A percentile compares a stretch with the other conserved stretches of the same genome.
Evolutionary conservation across 192 early-diverging fungal species (phyloP).

Genomic region (Phycomyces nitens): DNA sequence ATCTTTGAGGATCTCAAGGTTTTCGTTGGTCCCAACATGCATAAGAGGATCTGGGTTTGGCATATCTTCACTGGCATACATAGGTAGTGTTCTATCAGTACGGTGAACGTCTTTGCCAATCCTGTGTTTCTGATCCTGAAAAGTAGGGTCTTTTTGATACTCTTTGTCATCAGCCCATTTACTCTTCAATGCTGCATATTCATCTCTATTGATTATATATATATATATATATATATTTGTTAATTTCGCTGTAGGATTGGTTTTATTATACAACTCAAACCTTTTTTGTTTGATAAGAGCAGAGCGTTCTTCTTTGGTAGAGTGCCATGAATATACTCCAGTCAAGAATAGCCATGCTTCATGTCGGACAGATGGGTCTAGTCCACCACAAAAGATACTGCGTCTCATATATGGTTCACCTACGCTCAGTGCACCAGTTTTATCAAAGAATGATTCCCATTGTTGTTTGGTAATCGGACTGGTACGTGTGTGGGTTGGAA

Average conservation of each 20-base stretch:
- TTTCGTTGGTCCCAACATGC: slow-evolving; percentile 60
- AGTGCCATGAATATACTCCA: slow-evolving; percentile 80
- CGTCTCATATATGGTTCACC: slow-evolving; percentile 50
- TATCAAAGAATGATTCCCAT: slow-evolving; percentile 72
- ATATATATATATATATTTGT: no score
- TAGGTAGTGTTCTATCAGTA: slow-evolving; percentile 83
- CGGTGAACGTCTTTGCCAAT: slow-evolving; percentile 92
- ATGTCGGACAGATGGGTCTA: slow-evolving; percentile 74
- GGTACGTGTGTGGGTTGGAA: slow-evolving; percentile 46
- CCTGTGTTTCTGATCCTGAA: slow-evolving; percentile 70
- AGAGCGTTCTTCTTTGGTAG: slow-evolving; percentile 68
- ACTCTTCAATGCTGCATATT: slow-evolving; percentile 62
- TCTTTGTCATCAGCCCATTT: slow-evolving; percentile 61
- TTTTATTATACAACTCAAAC: slow-evolving; percentile 34
- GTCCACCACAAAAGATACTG: slow-evolving; percentile 70
- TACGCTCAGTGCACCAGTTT: slow-evolving; percentile 43
- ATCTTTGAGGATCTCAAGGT: slow-evolving; percentile 85
- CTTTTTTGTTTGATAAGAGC: slow-evolving; percentile 45
- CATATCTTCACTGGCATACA: slow-evolving; percentile 71
- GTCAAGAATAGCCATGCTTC: slow-evolving; percentile 91
- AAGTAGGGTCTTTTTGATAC: slow-evolving; percentile 51
- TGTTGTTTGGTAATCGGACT: slow-evolving; percentile 57
- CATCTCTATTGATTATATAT: slow-evolving; percentile 38
- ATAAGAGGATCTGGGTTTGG: slow-evolving; percentile 47
- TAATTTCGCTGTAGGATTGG: not conserved